Evolutionary conservation across 176 grass and related monocot species (phyloP).

Genomic region (Eragrostis curvula): DNA sequence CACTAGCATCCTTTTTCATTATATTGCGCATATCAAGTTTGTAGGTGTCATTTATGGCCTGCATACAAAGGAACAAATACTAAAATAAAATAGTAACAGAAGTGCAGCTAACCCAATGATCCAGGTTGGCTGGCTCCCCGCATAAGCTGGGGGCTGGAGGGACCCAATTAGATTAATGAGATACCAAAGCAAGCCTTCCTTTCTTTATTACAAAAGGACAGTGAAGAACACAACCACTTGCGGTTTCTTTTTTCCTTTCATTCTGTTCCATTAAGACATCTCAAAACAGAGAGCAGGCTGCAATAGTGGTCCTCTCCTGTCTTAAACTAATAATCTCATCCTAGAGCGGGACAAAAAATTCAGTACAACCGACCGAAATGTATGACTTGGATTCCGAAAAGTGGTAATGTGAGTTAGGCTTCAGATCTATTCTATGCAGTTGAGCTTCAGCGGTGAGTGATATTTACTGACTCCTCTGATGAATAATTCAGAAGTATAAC

Average conservation of each 20-base stretch:
- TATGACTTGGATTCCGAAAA: conserved; percentile 13
- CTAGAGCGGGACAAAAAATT: not conserved
- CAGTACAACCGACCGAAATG: conserved; percentile 13
- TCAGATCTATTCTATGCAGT: conserved; percentile 13
- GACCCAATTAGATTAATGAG: conserved; percentile 38
- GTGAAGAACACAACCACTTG: conserved; percentile 34
- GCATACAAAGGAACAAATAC: not conserved
- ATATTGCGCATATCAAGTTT: conserved; percentile 20
- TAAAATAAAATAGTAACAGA: conserved; percentile 37
- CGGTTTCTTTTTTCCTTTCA: conserved; percentile 34
- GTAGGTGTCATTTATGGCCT: conserved; percentile 29
- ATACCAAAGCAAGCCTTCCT: conserved; percentile 33
- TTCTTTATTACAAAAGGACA: conserved; percentile 38
- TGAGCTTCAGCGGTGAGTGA: not conserved
- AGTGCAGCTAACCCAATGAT: conserved; percentile 25
- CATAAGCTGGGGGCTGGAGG: conserved; percentile 22
- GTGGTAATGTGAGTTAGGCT: not conserved
- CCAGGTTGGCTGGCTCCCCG: conserved; percentile 34
- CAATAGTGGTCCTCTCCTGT: conserved; percentile 10
- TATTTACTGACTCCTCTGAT: conserved; percentile 1
- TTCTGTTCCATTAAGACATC: conserved; percentile 36
- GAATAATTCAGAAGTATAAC: not conserved
- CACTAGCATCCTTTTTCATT: not conserved
- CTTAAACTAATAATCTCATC: conserved; percentile 13
- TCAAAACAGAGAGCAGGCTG: not conserved